Percentiles rank a stretch among this genome's conserved stretches.
Evolutionary conservation across 306 rosid species (phyloP).

Genomic region (Quercus variabilis): DNA sequence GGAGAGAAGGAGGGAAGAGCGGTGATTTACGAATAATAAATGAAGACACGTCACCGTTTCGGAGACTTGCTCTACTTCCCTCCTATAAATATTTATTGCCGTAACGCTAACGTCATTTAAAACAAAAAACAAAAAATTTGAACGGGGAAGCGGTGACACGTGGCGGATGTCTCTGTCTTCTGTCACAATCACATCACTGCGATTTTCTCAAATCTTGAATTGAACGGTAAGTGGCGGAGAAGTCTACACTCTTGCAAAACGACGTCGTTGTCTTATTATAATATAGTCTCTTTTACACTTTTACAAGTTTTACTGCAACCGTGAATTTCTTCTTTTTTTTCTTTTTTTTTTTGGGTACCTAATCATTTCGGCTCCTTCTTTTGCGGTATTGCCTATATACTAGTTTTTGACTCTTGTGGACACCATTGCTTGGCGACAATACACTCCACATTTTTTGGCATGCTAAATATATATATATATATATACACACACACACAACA

Average conservation of each 20-base stretch:
- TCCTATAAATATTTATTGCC: conserved; percentile 32
- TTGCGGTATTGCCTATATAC: too few species aligned
- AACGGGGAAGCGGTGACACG: conserved; percentile 26
- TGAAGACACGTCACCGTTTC: conserved; percentile 51
- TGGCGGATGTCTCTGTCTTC: conserved; percentile 25
- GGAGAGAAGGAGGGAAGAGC: conserved; percentile 34
- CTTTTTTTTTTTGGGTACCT: too few species aligned
- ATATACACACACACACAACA: too few species aligned
- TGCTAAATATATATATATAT: too few species aligned
- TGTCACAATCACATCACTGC: conserved; percentile 30
- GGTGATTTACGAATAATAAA: conserved; percentile 50
- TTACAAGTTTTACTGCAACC: too few species aligned
- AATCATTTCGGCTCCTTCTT: too few species aligned
- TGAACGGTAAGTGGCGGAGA: conserved; percentile 38
- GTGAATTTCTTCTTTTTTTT: too few species aligned
- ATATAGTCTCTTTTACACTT: too few species aligned
- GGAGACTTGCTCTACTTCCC: neutral
- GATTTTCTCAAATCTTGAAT: conserved; percentile 32
- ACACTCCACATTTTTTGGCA: too few species aligned
- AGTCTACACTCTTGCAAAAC: conserved; percentile 2
- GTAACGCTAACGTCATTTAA: conserved; percentile 37
- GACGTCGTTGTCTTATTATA: conserved; percentile 15
- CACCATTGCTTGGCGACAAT: too few species aligned
- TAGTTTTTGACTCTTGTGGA: too few species aligned
- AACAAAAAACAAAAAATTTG: too few species aligned